Base-by-base conservation (phyloP, 768 basidiomycete genomes). In the Phanerochaete sordida region DNA sequence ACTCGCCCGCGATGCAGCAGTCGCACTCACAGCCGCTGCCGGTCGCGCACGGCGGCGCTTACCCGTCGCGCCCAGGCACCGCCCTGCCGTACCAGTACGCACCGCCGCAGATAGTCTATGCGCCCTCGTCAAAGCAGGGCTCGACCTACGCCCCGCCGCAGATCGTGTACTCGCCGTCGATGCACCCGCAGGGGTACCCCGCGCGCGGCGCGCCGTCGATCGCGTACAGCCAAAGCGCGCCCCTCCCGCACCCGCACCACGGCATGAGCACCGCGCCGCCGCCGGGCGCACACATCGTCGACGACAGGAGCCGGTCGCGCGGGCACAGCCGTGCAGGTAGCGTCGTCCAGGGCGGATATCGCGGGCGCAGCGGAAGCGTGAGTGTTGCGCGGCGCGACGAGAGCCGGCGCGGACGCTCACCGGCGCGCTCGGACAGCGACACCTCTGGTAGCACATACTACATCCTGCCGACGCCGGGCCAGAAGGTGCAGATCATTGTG, bases 371-470 rank as follows among this genome's bases (percentile, higher is more conserved):
- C 43, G n/a, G n/a, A n/a, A n/a, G n/a, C n/a, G n/a, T n/a, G n/a
- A n/a, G n/a, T n/a, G n/a, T 49, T 51, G 26, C 65, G 55, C 61
- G 35, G 56, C 57, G 19, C 24, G 30, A 30, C 26, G 26, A 53
- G 7, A 59, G 56, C 51, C 35, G 46, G 19, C 79, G 77, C 46
- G 69, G 80, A 0, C 72, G 70, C 16, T 59, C 70, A 5, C 66
- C 65, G 13, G 53, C 66, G 4, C 49, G 62, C 19, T 75, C 76
- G 47, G 76, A 79, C 31, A 87, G 83, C 66, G 72, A 78, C 15
- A 81, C 81, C 37, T 87, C 87, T 4, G 86, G 82, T 23, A 83
- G 86, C 68, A 90, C 88, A 2, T 91, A 90, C 75, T 90, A 89
- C 68, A 82, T 90, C 63, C 78, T 88, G 43, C 87, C 87, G 3